These are phyloP conservation scores for Coprinellus aureogranulatus DNA, from an alignment of 768 basidiomycete species.

Conservation along the genomic window DNA sequence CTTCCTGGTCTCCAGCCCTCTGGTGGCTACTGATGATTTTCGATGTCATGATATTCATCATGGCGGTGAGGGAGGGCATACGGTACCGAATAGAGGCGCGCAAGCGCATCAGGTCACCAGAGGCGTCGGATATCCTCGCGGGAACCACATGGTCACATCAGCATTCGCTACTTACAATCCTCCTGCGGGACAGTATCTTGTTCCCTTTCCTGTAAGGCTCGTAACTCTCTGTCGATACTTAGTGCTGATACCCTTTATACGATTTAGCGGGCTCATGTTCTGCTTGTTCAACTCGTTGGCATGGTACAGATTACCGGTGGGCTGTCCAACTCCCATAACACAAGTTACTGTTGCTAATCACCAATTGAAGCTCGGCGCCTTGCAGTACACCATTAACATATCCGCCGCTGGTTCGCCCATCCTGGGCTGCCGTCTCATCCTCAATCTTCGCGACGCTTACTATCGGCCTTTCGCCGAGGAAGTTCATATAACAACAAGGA, in stretches of 20 bases:
- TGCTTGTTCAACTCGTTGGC: not conserved
- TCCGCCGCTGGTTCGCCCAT: constrained; percentile 12
- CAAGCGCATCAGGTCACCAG: not conserved
- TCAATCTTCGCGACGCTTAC: constrained; percentile 23
- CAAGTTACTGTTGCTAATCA: not conserved
- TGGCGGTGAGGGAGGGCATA: not conserved
- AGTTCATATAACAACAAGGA: not conserved
- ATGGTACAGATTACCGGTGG: not conserved
- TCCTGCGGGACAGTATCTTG: constrained; percentile 14
- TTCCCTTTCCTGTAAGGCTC: constrained; percentile 13
- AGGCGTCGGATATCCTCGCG: not conserved
- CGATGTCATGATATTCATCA: constrained; percentile 5
- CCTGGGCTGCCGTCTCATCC: constrained; percentile 18
- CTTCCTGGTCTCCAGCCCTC: not conserved
- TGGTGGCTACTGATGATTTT: not conserved
- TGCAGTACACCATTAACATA: constrained; percentile 9
- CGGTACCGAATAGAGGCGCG: not conserved
- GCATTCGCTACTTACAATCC: not conserved
- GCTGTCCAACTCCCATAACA: no score
- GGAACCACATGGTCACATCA: not conserved
- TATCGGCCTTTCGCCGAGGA: constrained; percentile 17
- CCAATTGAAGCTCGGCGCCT: constrained; percentile 1
- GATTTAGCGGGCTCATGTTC: not conserved
- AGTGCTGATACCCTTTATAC: not conserved
- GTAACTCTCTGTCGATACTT: not conserved